Percentiles rank a stretch among this genome's conserved stretches.
phyloP scores from a whole-genome alignment of 2,329 filamentous ascomycete species.

The Fusarium camptoceras region DNA sequence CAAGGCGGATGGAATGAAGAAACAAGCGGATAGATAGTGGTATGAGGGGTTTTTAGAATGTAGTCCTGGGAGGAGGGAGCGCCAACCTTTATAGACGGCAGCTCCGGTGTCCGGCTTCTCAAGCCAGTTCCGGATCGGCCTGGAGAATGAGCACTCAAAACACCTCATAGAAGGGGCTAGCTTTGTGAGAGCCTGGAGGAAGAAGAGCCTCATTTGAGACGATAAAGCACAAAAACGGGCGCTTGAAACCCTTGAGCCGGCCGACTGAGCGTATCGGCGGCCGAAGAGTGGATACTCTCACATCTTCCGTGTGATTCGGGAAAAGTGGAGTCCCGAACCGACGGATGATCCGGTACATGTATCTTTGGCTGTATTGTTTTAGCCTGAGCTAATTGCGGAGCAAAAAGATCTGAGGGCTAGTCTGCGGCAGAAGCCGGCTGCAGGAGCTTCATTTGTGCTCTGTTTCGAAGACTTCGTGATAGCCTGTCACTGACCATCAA shows the following conservation, averaged over 20 bases:
- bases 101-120: neutral
- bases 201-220: neutral
- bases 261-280: neutral
- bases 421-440: neutral
- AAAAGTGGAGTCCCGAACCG: slow-evolving; percentile 3
- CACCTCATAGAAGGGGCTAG: no score
- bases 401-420: fast-evolving
- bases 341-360: neutral
- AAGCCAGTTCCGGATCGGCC: neutral
- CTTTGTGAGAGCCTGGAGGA: neutral
- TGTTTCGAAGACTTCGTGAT: neutral
- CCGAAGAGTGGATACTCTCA: slow-evolving; percentile 8
- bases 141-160: neutral
- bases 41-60: neutral
- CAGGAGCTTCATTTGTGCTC: neutral
- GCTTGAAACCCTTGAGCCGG: neutral
- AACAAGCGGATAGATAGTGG: fast-evolving
- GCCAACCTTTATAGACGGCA: neutral
- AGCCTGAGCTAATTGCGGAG: no score
- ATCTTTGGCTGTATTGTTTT: neutral
- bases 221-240: neutral
- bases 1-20: fast-evolving
- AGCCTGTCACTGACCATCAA: neutral
- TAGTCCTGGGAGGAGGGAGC: neutral
- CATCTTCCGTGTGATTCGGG: slow-evolving; percentile 13